Evolutionary conservation across 1,139 yeast genomes (phyloP).

Genomic region (Taphrina wiesneri): DNA sequence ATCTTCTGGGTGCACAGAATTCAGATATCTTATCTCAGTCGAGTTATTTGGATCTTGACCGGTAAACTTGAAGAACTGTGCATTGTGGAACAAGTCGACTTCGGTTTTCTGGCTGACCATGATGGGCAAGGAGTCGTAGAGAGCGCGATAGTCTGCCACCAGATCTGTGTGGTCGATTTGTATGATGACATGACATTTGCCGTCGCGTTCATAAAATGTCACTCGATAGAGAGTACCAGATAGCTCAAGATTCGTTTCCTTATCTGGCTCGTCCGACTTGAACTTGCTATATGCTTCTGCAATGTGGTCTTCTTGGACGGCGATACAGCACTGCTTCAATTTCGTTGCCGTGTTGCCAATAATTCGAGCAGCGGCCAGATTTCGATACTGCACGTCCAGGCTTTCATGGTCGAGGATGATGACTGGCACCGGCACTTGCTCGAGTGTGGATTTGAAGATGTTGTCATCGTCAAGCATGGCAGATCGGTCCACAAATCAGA

Average conservation of each 20-base stretch:
- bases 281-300: not conserved
- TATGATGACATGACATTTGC: not conserved
- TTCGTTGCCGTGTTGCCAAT: not conserved
- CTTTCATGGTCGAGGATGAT: not conserved
- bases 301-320: not conserved
- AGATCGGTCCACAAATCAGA: not conserved
- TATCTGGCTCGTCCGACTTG: not conserved
- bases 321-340: not conserved
- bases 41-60: not conserved
- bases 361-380: slow-evolving; percentile 1
- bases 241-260: not conserved
- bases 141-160: slow-evolving; percentile 12
- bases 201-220: not conserved
- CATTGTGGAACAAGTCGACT: slow-evolving; percentile 19
- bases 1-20: slow-evolving; percentile 22
- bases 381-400: not conserved
- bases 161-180: slow-evolving; percentile 22
- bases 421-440: not conserved
- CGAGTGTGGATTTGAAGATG: not conserved
- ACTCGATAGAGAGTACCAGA: not conserved
- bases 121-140: slow-evolving; percentile 18
- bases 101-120: slow-evolving; percentile 24
- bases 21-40: not conserved
- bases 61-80: slow-evolving; percentile 15
- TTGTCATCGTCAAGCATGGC: not conserved